Base-by-base conservation (phyloP, 2,329 filamentous ascomycete genomes). In the Fusarium nisikadoi region DNA sequence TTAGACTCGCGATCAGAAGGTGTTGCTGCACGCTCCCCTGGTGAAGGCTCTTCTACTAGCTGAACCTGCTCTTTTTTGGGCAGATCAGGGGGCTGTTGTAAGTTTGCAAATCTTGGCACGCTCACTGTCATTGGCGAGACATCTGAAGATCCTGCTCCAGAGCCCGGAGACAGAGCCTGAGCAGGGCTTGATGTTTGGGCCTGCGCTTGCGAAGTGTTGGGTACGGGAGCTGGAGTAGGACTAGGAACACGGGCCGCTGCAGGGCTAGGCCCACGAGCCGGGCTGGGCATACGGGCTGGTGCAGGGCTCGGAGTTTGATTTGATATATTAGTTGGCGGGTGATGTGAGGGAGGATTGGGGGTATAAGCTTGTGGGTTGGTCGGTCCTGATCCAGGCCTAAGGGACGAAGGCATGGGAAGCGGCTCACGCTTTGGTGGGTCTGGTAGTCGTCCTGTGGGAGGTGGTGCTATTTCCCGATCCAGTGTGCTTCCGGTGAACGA, bases 401-500 rank as follows among this genome's bases (percentile, higher is more conserved):
- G 66, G 55, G 71, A 41, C 54, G 73, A 47, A 45, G 76, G 70
- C 39, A 64, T 68, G 29, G 68, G 64, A 54, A 50, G 49, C 27
- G 65, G 67, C 43, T 74, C 72, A 29, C 63, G 63, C 36, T 60
- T 77, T 36, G 68, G 71, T 20, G 68, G 49, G 27, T 77, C 76
- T 19, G 65, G 69, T 16, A 68, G 59, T 29, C 73, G 63, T 56
- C 70, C 65, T 42, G 66, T 64, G 6, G 76, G 63, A 29, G 72
- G 56, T 36, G 75, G 71, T 49, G 54, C 53, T 27, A 20, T 75
- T 75, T 80, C 76, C 42, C 79, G 79, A 7, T 83, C 83, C 50
- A 72, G 78, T 56, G 79, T 73, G n/a, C 80, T 80, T 36, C 77
- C 76, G 6, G 75, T 74, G 14, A 82, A 79, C 27, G 79, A 77